phyloP scores from a whole-genome alignment of 1,284 basidiomycete species.

The Boletus semigastroideus region DNA sequence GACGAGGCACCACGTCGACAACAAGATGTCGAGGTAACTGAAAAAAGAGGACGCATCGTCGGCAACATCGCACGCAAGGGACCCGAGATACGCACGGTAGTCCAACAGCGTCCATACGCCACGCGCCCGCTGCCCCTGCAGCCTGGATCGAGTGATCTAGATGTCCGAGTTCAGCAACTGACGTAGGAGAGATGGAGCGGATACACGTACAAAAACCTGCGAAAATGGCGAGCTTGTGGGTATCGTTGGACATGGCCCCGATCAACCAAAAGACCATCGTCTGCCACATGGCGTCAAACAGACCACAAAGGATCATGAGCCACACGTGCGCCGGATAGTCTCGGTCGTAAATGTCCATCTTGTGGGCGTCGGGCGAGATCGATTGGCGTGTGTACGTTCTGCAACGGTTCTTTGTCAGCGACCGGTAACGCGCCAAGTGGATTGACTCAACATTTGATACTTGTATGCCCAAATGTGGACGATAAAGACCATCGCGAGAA shows the following conservation, averaged over 20 bases:
- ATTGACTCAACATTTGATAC: conserved; percentile 39
- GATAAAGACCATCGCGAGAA: conserved; percentile 46
- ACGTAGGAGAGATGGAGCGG: background rate
- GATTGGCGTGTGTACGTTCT: conserved; percentile 26
- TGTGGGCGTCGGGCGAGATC: conserved; percentile 4
- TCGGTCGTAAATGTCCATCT: conserved; percentile 31
- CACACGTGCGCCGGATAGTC: conserved; percentile 34
- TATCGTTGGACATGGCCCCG: conserved; percentile 41
- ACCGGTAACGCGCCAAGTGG: background rate
- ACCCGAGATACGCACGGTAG: conserved; percentile 19
- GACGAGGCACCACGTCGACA: conserved; percentile 31
- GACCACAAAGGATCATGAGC: conserved; percentile 30
- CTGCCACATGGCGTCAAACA: conserved; percentile 45
- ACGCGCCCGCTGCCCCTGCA: conserved; percentile 36
- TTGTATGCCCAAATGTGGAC: conserved; percentile 52
- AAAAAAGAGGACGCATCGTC: too few relatives aligned
- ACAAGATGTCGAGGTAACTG: too few relatives aligned
- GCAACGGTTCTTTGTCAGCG: background rate
- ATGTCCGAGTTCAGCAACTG: background rate
- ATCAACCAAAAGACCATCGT: conserved; percentile 41
- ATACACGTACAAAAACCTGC: conserved; percentile 39
- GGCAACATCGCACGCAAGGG: background rate
- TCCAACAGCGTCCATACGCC: conserved; percentile 35
- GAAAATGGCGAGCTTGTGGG: conserved; percentile 39
- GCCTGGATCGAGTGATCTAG: conserved; percentile 38